These are phyloP conservation scores for Lachancea sp. DNA, from an alignment of 805 yeast genomes.

Conservation along the genomic window DNA sequence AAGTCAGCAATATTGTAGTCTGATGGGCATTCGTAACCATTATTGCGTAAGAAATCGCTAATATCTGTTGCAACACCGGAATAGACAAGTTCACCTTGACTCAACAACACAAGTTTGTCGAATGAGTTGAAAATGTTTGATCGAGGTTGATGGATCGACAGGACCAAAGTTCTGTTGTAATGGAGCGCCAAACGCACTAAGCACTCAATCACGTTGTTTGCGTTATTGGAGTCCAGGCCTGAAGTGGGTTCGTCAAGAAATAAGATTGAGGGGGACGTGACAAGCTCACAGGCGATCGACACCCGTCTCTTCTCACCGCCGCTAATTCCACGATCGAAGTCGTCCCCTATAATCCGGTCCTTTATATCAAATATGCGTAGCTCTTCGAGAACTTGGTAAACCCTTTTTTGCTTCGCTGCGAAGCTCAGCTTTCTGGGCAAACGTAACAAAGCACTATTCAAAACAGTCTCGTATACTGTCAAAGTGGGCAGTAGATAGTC, in stretches of 20 bases:
- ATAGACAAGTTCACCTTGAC: constrained; percentile 80
- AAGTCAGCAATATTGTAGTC: constrained; percentile 95
- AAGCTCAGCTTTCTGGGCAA: constrained; percentile 77
- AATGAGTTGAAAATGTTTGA: constrained; percentile 90
- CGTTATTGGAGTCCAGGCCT: constrained; percentile 91
- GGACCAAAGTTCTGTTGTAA: constrained; percentile 79
- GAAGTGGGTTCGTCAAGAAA: constrained; percentile 93
- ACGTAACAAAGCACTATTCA: constrained; percentile 83
- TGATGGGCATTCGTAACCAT: constrained; percentile 77
- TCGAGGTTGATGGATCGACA: constrained; percentile 96
- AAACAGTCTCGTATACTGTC: constrained; percentile 92
- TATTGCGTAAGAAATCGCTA: constrained; percentile 62
- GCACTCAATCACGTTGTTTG: constrained; percentile 82
- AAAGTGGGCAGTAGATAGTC: constrained; percentile 85
- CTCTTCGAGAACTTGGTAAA: constrained; percentile 77
- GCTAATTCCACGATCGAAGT: constrained; percentile 79
- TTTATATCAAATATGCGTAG: constrained; percentile 76
- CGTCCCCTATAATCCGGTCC: constrained; percentile 83
- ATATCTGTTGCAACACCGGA: constrained; percentile 80
- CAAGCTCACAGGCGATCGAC: constrained; percentile 88
- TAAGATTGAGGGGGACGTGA: constrained; percentile 77
- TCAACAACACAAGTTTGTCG: constrained; percentile 71
- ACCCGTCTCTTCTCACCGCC: constrained; percentile 86
- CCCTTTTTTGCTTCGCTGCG: constrained; percentile 67
- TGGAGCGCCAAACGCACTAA: constrained; percentile 72